Evolutionary conservation across 83 land plant genomes (phyloP).

Genomic region (Thuja plicata): DNA sequence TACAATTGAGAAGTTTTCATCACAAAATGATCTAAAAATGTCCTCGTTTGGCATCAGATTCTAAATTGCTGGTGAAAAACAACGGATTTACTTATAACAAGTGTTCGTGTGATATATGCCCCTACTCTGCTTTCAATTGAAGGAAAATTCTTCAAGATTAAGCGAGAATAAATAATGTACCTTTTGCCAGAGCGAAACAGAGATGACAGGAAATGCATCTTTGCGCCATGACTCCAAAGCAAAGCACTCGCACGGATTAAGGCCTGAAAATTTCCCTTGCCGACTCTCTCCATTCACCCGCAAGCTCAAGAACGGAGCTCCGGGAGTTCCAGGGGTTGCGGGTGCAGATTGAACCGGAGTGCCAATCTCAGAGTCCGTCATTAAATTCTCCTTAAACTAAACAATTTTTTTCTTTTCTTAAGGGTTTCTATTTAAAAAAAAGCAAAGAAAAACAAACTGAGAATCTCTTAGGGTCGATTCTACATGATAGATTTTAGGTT

Average conservation of each 20-base stretch:
- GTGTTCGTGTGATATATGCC: no score
- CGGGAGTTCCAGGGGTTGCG: slow-evolving; percentile 60
- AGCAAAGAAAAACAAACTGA: neutral
- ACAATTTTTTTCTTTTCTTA: neutral
- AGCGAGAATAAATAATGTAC: neutral
- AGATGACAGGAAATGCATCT: neutral
- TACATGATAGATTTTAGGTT: slow-evolving; percentile 36
- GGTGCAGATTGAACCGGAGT: slow-evolving; percentile 43
- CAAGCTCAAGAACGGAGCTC: slow-evolving; percentile 39
- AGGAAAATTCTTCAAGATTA: neutral
- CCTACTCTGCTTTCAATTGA: no score
- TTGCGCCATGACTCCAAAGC: neutral
- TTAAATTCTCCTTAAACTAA: neutral
- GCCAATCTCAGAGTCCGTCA: slow-evolving; percentile 35
- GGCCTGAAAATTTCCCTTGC: no score
- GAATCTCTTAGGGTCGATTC: neutral
- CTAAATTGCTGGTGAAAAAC: no score
- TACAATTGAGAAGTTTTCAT: no score
- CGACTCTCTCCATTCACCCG: neutral
- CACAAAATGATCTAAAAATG: no score
- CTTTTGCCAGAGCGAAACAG: neutral
- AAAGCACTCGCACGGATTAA: neutral
- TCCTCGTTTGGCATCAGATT: no score
- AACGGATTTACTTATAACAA: no score
- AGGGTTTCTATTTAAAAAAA: slow-evolving; percentile 17